These are phyloP conservation scores for Podaxis rugospora DNA, from an alignment of 768 basidiomycete species.

Conservation along the genomic window DNA sequence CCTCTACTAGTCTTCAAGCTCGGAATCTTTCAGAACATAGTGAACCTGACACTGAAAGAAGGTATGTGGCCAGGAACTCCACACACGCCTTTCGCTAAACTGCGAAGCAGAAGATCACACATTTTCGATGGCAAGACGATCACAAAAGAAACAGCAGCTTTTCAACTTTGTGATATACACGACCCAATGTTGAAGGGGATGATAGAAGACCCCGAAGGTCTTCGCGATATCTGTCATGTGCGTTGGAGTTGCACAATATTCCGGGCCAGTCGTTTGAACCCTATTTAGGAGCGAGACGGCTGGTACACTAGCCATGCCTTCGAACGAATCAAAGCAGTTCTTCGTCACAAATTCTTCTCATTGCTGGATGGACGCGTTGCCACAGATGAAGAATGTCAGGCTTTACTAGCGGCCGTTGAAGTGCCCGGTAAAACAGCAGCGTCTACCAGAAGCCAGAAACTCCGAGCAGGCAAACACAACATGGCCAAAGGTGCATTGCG, in stretches of 20 bases:
- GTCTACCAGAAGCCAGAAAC: constrained; percentile 42
- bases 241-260: constrained; percentile 22
- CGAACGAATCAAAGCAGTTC: constrained; percentile 78
- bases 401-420: constrained; percentile 46
- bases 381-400: constrained; percentile 69
- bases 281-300: constrained; percentile 70
- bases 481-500: constrained; percentile 85
- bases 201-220: constrained; percentile 68
- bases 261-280: not conserved
- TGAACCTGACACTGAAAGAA: constrained; percentile 31
- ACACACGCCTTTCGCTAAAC: constrained; percentile 8
- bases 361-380: constrained; percentile 68
- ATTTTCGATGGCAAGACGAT: constrained; percentile 84
- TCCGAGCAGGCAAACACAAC: constrained; percentile 72
- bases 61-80: constrained; percentile 23
- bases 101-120: constrained; percentile 54
- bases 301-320: constrained; percentile 81
- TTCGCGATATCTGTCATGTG: constrained; percentile 74
- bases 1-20: constrained; percentile 35
- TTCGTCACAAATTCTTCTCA: constrained; percentile 83
- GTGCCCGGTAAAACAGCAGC: constrained; percentile 35
- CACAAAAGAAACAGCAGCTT: constrained; percentile 85
- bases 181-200: constrained; percentile 82
- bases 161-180: constrained; percentile 88
- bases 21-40: constrained; percentile 34